A percentile compares a stretch with the other conserved stretches of the same genome.
These are phyloP conservation scores for Boletus vermiculosoides DNA, from an alignment of 768 basidiomycete species.

Conservation along the genomic window DNA sequence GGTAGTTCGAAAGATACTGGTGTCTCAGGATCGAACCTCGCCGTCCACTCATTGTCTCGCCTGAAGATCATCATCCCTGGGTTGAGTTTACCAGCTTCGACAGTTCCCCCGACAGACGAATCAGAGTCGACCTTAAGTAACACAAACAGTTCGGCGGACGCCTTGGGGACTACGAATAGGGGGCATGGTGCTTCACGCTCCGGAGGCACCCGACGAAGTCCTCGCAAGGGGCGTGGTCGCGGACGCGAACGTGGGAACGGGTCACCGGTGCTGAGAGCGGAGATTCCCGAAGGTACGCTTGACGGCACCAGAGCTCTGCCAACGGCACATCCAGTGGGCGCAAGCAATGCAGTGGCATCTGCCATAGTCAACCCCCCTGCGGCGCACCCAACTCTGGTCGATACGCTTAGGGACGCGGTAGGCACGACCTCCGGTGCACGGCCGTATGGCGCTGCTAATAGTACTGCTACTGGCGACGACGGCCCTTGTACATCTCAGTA, in stretches of 20 bases:
- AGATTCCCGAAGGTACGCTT: not conserved
- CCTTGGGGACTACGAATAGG: not conserved
- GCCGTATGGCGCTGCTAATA: not conserved
- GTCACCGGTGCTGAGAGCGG: not conserved
- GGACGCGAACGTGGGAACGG: not conserved
- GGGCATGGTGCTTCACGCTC: not conserved
- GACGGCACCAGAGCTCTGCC: not conserved
- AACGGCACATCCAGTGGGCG: too few species aligned
- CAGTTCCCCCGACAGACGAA: not conserved
- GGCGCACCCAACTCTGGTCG: not conserved
- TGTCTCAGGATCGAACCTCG: not conserved
- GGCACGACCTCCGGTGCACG: not conserved
- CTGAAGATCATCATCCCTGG: conserved; percentile 7
- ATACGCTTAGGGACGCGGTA: not conserved
- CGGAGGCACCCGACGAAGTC: not conserved
- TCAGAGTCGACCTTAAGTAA: not conserved
- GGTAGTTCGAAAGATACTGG: not conserved
- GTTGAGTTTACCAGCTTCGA: not conserved
- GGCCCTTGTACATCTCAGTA: not conserved
- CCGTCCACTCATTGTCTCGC: not conserved
- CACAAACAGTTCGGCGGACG: not conserved
- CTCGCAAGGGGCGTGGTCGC: not conserved
- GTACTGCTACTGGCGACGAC: not conserved
- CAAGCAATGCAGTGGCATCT: not conserved
- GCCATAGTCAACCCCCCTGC: not conserved